These are phyloP conservation scores for Prunus campanulata DNA, from an alignment of 306 rosid genomes.

Conservation along the genomic window DNA sequence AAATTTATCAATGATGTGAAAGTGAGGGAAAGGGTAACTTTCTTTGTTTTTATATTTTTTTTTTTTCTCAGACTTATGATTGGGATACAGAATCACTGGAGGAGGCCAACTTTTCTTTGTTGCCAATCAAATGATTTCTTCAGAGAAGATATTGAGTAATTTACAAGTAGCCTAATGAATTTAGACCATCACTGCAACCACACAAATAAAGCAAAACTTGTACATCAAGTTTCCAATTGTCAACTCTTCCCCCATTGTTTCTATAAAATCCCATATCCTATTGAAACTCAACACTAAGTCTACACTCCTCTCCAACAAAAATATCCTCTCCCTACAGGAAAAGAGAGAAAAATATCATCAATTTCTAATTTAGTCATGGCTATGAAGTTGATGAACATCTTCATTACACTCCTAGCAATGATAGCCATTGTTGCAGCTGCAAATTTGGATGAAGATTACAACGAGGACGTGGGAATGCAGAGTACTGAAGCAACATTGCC, in stretches of 20 bases:
- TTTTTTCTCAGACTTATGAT: not conserved
- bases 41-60: not conserved
- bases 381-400: conserved; percentile 6
- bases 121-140: conserved; percentile 33
- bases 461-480: not conserved
- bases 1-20: not conserved
- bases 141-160: conserved; percentile 16
- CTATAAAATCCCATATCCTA: conserved; percentile 17
- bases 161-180: conserved; percentile 26
- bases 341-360: not conserved
- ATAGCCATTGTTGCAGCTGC: conserved; percentile 8
- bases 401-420: conserved; percentile 5
- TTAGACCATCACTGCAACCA: conserved; percentile 8
- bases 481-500: not conserved
- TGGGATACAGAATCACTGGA: conserved; percentile 1
- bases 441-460: not conserved
- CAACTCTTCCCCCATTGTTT: conserved; percentile 2
- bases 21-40: not conserved
- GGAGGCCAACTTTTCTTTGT: conserved; percentile 27
- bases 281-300: not conserved
- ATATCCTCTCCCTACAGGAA: not conserved
- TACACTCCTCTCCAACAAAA: not conserved
- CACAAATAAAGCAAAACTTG: conserved; percentile 27
- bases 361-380: conserved; percentile 8
- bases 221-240: conserved; percentile 16